Evolutionary conservation across 331 rosid genomes (phyloP).

Genomic region (Malus hybrid): DNA sequence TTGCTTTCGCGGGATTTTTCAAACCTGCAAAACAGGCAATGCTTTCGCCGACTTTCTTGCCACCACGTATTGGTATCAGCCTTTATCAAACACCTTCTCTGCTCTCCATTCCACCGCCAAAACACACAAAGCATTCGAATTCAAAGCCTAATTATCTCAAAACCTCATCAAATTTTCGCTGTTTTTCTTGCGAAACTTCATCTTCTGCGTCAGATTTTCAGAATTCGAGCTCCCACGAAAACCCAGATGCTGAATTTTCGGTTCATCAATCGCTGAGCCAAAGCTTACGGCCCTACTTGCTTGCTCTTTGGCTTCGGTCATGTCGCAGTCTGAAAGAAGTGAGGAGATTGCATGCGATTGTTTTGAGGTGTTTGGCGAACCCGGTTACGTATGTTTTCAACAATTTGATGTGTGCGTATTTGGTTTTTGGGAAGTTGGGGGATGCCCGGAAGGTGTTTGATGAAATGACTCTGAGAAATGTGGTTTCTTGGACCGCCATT

Average conservation of each 20-base stretch:
- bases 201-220: background rate
- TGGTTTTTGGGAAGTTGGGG: slow-evolving; percentile 41
- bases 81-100: slow-evolving; percentile 19
- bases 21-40: slow-evolving; percentile 13
- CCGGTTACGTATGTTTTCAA: slow-evolving; percentile 50
- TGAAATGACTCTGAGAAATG: slow-evolving; percentile 50
- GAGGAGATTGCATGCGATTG: slow-evolving; percentile 48
- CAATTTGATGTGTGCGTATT: slow-evolving; percentile 64
- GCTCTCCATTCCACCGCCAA: slow-evolving; percentile 11
- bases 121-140: slow-evolving; percentile 9
- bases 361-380: slow-evolving; percentile 33
- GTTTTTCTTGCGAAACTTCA: background rate
- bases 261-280: slow-evolving; percentile 14
- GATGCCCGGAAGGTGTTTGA: slow-evolving; percentile 72
- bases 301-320: slow-evolving; percentile 59
- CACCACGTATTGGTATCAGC: slow-evolving; percentile 12
- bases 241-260: slow-evolving; percentile 16
- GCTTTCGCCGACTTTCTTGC: slow-evolving; percentile 30
- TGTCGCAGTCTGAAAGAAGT: slow-evolving; percentile 46
- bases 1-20: slow-evolving; percentile 1
- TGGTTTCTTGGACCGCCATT: slow-evolving; percentile 83
- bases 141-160: background rate
- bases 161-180: background rate
- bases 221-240: slow-evolving; percentile 5
- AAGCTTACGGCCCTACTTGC: slow-evolving; percentile 33